These are phyloP conservation scores for Syzygium oleosum DNA, from an alignment of 345 rosid species.

Conservation along the genomic window DNA sequence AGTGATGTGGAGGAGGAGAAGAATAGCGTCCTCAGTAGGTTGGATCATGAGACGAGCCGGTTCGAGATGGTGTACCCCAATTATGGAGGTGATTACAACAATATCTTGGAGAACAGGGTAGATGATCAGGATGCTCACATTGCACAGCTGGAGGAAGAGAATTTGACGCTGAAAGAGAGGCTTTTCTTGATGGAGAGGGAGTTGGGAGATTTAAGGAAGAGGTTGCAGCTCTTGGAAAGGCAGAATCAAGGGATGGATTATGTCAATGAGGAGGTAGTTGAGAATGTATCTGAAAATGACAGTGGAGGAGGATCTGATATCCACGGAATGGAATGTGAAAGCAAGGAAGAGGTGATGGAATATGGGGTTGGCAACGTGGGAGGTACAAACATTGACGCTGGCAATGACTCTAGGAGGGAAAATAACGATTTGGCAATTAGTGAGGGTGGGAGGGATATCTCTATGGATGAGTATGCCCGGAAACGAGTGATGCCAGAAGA, in stretches of 20 bases:
- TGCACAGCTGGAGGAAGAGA: constrained; percentile 93
- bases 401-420: neutral
- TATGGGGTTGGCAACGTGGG: neutral
- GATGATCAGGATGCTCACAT: constrained; percentile 97
- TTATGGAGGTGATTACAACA: constrained; percentile 48
- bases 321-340: constrained; percentile 11
- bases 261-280: constrained; percentile 51
- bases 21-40: constrained; percentile 78
- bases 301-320: constrained; percentile 63
- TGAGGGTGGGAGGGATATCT: neutral
- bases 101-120: constrained; percentile 83
- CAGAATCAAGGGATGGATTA: constrained; percentile 38
- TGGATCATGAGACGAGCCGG: constrained; percentile 95
- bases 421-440: neutral
- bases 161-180: constrained; percentile 85
- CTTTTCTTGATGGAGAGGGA: constrained; percentile 94
- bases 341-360: constrained; percentile 6
- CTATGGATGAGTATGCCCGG: neutral
- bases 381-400: neutral
- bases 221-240: constrained; percentile 82
- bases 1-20: constrained; percentile 98
- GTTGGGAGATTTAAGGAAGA: constrained; percentile 74
- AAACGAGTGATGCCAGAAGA: neutral
- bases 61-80: constrained; percentile 96
- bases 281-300: constrained; percentile 60